Conservation (phyloP, 495 filamentous ascomycete species). For the Jackrogersella minutella region DNA sequence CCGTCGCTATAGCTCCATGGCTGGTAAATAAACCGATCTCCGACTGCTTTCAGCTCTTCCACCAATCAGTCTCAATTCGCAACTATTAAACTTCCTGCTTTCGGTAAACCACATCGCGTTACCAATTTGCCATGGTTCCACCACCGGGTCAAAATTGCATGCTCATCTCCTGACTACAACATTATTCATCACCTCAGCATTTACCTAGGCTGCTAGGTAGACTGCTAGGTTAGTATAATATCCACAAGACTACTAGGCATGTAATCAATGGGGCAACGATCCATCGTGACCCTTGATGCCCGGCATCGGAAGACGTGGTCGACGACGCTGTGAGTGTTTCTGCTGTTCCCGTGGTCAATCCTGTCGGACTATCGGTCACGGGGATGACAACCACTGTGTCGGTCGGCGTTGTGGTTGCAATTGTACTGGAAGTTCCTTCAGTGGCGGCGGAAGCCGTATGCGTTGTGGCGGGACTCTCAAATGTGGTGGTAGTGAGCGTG, state of each 20-base stretch:
- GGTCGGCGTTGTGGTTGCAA: constrained; percentile 6
- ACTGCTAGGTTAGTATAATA: not conserved
- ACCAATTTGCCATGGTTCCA: not conserved
- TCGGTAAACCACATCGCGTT: not conserved
- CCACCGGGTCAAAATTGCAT: not conserved
- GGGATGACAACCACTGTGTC: not conserved
- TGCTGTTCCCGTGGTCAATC: not conserved
- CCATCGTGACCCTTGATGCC: not conserved
- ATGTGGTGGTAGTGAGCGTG: not conserved
- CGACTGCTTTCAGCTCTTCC: not conserved
- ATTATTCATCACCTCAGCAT: not conserved
- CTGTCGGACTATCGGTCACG: not conserved
- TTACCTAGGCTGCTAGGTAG: too few relatives aligned
- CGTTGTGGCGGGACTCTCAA: not conserved
- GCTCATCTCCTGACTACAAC: constrained; percentile 5
- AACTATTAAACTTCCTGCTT: not conserved
- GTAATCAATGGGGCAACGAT: not conserved
- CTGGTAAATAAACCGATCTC: constrained; percentile 6
- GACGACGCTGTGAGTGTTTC: not conserved
- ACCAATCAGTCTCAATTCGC: not conserved
- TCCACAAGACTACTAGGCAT: constrained; percentile 1
- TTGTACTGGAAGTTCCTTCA: not conserved
- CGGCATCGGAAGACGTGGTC: not conserved
- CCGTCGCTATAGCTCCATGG: too few relatives aligned
- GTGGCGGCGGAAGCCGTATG: not conserved